Percentiles rank a stretch among this genome's conserved stretches.
Evolutionary conservation across 768 basidiomycete genomes (phyloP).

Genomic region (Saitozyma sp.): DNA sequence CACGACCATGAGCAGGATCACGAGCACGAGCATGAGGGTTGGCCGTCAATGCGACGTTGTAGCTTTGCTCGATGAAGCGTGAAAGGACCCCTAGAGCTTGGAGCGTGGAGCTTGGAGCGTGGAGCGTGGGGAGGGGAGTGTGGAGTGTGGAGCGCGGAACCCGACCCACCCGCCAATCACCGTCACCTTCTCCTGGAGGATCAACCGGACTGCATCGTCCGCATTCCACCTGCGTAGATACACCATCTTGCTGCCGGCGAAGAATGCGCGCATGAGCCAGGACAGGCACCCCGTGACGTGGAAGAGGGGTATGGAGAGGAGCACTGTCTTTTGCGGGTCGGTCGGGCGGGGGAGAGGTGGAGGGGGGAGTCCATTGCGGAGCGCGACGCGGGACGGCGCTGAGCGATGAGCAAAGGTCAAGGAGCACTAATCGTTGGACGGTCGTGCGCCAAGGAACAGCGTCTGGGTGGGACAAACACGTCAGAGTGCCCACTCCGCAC

Average conservation of each 20-base stretch:
- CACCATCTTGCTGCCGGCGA: slow-evolving; percentile 42
- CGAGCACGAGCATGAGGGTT: neutral
- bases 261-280: slow-evolving; percentile 45
- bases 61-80: no score
- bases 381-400: slow-evolving; percentile 42
- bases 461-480: neutral
- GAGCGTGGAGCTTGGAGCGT: no score
- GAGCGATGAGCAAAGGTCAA: neutral
- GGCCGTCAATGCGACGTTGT: no score
- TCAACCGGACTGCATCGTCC: slow-evolving; percentile 31
- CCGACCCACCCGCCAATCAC: slow-evolving; percentile 43
- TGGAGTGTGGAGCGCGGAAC: neutral
- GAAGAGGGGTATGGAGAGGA: slow-evolving; percentile 46
- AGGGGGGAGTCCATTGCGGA: slow-evolving; percentile 33
- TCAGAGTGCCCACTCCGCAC: slow-evolving; percentile 5
- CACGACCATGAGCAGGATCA: neutral
- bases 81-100: neutral
- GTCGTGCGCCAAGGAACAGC: neutral
- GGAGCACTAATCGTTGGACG: neutral
- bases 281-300: slow-evolving; percentile 48
- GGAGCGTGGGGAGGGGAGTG: no score
- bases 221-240: slow-evolving; percentile 39
- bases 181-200: slow-evolving; percentile 30
- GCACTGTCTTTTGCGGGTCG: slow-evolving; percentile 36
- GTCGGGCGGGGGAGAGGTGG: slow-evolving; percentile 28